These are phyloP conservation scores for Xerocomellus amylosporus DNA, from an alignment of 768 basidiomycete genomes.

Conservation along the genomic window DNA sequence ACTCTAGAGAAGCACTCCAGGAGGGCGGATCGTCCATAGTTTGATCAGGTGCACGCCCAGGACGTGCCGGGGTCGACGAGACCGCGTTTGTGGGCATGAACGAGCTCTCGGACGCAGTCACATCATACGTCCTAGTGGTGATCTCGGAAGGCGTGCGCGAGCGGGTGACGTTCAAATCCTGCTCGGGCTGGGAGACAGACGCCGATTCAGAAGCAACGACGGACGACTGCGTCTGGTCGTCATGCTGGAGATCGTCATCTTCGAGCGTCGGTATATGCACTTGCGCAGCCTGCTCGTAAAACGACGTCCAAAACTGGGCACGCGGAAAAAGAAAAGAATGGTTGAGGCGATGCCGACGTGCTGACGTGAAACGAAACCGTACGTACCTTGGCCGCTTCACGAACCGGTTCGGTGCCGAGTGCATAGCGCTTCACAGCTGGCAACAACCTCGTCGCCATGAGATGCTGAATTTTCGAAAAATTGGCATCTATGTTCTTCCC, in stretches of 20 bases:
- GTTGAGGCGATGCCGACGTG: not conserved
- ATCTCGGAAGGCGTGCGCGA: slow-evolving; percentile 12
- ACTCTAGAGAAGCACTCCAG: slow-evolving; percentile 74
- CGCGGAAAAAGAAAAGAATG: no score
- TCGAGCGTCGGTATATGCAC: slow-evolving; percentile 76
- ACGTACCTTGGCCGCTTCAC: slow-evolving; percentile 85
- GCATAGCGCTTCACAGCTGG: slow-evolving; percentile 91
- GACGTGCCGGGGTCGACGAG: slow-evolving; percentile 73
- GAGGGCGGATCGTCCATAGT: slow-evolving; percentile 52
- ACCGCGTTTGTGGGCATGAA: slow-evolving; percentile 73
- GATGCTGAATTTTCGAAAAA: slow-evolving; percentile 84
- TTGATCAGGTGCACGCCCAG: slow-evolving; percentile 31
- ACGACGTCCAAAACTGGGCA: slow-evolving; percentile 89
- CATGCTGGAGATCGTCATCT: slow-evolving; percentile 59
- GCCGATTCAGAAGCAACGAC: slow-evolving; percentile 14
- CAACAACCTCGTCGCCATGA: slow-evolving; percentile 74
- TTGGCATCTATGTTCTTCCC: slow-evolving; percentile 86
- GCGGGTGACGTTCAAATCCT: slow-evolving; percentile 4
- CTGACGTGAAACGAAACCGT: slow-evolving; percentile 19
- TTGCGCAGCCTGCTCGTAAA: slow-evolving; percentile 92
- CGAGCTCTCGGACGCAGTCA: slow-evolving; percentile 60
- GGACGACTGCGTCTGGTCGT: slow-evolving; percentile 41
- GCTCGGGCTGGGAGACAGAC: slow-evolving; percentile 12
- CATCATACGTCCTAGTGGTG: slow-evolving; percentile 27
- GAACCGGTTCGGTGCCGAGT: slow-evolving; percentile 80